Evolutionary conservation across 2,329 filamentous ascomycete species (phyloP).

Genomic region (Pseudocercospora pini-densiflorae): DNA sequence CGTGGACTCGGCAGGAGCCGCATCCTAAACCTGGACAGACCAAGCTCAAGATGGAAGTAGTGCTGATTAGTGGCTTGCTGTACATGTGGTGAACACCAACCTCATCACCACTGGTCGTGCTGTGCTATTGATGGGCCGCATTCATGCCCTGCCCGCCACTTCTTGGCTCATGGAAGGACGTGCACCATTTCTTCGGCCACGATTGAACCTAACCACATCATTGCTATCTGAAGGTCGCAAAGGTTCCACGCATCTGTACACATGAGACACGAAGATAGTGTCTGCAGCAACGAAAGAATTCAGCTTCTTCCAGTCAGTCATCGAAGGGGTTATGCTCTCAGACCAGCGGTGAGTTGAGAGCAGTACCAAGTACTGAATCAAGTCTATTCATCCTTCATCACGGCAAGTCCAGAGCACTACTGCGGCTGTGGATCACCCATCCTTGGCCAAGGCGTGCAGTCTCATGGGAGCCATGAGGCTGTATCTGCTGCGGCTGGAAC

Average conservation of each 20-base stretch:
- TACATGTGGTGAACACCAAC: background rate
- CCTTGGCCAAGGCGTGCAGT: background rate
- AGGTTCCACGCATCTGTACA: no score
- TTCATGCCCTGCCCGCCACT: background rate
- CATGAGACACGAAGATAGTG: no score
- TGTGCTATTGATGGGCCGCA: background rate
- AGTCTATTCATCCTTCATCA: constrained; percentile 1
- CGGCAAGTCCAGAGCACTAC: background rate
- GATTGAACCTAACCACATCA: no score
- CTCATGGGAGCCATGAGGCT: constrained; percentile 1
- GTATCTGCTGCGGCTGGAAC: constrained; percentile 3
- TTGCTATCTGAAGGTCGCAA: no score
- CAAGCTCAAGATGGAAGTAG: background rate
- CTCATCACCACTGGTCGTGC: background rate
- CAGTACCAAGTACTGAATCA: background rate
- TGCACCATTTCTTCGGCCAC: no score
- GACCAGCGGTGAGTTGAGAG: no score
- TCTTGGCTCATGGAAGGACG: background rate
- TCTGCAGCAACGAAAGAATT: no score
- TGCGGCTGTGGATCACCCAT: background rate
- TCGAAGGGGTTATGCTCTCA: no score
- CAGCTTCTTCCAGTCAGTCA: no score
- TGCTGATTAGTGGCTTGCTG: background rate
- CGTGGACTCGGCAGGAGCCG: background rate
- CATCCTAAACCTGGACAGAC: background rate